Percentiles rank a stretch among this genome's conserved stretches.
Conservation (phyloP, 176 grass and related monocot genomes). For the Aegilops sharonensis region DNA sequence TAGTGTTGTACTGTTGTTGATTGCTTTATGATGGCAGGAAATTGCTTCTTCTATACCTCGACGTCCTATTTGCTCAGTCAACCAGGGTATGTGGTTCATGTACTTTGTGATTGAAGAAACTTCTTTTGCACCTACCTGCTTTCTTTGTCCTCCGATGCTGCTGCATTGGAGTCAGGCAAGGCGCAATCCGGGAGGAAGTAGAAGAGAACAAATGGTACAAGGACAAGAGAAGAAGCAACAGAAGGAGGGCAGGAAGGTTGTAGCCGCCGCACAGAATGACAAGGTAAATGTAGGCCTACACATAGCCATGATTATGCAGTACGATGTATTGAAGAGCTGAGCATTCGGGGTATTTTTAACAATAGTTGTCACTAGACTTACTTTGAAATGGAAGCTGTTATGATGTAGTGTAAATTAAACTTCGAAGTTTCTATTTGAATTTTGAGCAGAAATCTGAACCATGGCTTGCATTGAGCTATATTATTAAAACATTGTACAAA, state of each 20-base stretch:
- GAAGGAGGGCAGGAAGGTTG: constrained; percentile 29
- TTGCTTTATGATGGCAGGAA: no score
- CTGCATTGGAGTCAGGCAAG: constrained; percentile 24
- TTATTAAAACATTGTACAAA: no score
- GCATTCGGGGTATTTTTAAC: neutral
- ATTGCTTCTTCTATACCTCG: no score
- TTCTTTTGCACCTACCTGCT: neutral
- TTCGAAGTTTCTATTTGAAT: no score
- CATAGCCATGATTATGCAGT: neutral
- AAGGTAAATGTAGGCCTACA: neutral
- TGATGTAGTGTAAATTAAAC: no score
- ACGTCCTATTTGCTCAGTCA: no score
- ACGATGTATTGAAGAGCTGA: neutral
- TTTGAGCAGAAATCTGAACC: no score
- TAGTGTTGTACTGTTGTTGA: no score
- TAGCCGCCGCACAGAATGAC: neutral
- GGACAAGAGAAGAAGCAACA: constrained; percentile 42
- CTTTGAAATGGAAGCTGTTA: neutral
- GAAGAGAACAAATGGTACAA: constrained; percentile 44
- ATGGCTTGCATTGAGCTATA: no score
- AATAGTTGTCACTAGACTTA: neutral
- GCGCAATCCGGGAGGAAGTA: constrained; percentile 29
- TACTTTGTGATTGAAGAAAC: no score
- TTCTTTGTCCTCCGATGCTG: constrained; percentile 28
- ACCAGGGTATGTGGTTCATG: no score